Evolutionary conservation across 1,139 yeast species (phyloP).

Genomic region (Tardiomyces digboiensis): DNA sequence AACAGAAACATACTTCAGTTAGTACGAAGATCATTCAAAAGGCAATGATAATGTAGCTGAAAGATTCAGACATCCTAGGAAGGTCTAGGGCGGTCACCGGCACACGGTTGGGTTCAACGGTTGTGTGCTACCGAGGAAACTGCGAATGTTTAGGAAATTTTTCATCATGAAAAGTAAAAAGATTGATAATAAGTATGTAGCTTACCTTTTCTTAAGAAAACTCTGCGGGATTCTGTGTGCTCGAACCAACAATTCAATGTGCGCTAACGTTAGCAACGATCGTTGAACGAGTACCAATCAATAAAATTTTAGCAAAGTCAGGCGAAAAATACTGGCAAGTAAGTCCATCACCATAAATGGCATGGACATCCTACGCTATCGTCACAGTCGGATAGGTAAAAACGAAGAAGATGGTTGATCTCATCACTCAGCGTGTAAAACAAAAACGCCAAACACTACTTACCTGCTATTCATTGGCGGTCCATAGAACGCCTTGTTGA

Average conservation of each 20-base stretch:
- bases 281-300: not conserved
- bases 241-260: not conserved
- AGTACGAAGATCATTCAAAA: too few species aligned
- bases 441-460: not conserved
- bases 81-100: conserved; percentile 68
- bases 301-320: conserved; percentile 33
- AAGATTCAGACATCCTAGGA: conserved; percentile 76
- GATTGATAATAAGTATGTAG: conserved; percentile 2
- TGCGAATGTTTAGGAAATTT: conserved; percentile 71
- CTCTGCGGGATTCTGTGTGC: not conserved
- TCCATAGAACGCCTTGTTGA: not conserved
- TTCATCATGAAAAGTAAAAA: conserved; percentile 52
- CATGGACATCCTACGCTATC: conserved; percentile 53
- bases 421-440: not conserved
- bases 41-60: too few species aligned
- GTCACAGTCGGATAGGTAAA: conserved; percentile 76
- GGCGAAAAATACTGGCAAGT: conserved; percentile 82
- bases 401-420: conserved; percentile 55
- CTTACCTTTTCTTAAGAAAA: conserved; percentile 3
- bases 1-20: too few species aligned
- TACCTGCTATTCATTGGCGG: not conserved
- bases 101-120: conserved; percentile 68
- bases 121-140: conserved; percentile 87
- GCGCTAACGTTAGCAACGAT: not conserved
- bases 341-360: conserved; percentile 24